These are phyloP conservation scores for Zymoseptoria tritici DNA, from an alignment of 2,329 filamentous ascomycete species.

Conservation along the genomic window DNA sequence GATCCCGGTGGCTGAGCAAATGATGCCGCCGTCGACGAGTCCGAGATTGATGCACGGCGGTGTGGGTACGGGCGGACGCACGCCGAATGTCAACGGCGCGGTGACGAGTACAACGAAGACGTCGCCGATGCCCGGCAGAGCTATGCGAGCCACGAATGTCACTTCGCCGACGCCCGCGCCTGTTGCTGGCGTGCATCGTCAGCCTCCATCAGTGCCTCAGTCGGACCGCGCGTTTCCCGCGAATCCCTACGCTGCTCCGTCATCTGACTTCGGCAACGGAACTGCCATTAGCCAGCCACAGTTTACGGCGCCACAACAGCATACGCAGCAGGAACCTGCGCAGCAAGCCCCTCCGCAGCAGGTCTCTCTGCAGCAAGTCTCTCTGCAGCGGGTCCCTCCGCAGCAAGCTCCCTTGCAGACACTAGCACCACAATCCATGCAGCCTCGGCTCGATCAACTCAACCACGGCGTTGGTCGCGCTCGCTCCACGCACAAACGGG, in stretches of 20 bases:
- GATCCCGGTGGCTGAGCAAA: not conserved
- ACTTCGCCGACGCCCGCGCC: not conserved
- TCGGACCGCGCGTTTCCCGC: not conserved
- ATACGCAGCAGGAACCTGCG: not conserved
- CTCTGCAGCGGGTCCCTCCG: not conserved
- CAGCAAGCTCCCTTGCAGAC: not conserved
- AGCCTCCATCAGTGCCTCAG: not conserved
- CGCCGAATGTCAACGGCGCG: not conserved
- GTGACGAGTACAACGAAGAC: not conserved
- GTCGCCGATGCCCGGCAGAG: not conserved
- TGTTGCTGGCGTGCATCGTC: not conserved
- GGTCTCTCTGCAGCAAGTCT: not conserved
- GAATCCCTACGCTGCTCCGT: not conserved
- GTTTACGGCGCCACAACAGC: not conserved
- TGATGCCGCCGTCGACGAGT: not conserved
- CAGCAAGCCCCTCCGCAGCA: not conserved
- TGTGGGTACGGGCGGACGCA: not conserved
- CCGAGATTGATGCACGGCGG: not conserved
- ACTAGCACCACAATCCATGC: not conserved
- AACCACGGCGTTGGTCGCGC: not conserved
- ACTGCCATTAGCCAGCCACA: not conserved
- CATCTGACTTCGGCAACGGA: not conserved
- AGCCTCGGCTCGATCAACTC: not conserved
- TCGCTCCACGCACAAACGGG: not conserved
- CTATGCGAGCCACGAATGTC: not conserved